Conservation (phyloP, 441 rosid species). For the Euphorbia celastroides region DNA sequence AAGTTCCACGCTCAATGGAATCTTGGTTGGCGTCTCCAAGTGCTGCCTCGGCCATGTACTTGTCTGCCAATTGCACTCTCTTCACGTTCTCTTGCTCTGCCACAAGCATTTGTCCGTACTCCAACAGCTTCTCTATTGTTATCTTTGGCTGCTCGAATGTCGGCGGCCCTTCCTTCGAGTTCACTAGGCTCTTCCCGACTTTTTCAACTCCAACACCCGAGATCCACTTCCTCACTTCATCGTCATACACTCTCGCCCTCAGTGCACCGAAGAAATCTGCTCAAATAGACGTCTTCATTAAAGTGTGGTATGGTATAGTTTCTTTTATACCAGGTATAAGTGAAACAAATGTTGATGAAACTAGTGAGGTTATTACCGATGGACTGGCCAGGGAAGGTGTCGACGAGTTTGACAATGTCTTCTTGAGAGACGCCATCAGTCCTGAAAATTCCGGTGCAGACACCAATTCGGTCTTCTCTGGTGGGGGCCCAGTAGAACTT, state of each 20-base stretch:
- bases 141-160: conserved; percentile 73
- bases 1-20: conserved; percentile 54
- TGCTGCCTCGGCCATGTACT: conserved; percentile 76
- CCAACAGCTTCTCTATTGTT: conserved; percentile 70
- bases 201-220: conserved; percentile 49
- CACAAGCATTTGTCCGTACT: conserved; percentile 88
- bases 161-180: conserved; percentile 82
- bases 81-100: conserved; percentile 91
- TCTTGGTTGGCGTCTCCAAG: conserved; percentile 87
- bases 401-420: conserved; percentile 70
- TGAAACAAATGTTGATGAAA: no score
- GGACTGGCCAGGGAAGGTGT: conserved; percentile 95
- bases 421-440: conserved; percentile 42
- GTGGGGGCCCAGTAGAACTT: conserved; percentile 99
- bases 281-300: no score
- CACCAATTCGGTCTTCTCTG: conserved; percentile 90
- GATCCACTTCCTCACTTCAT: conserved; percentile 93
- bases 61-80: conserved; percentile 96
- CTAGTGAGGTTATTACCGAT: conserved; percentile 41
- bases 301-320: no score
- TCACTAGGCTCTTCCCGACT: conserved; percentile 79
- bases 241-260: conserved; percentile 97
- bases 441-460: conserved; percentile 82
- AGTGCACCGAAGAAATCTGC: conserved; percentile 92
- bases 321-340: background rate